A percentile compares a stretch with the other conserved stretches of the same genome.
Evolutionary conservation across 257 asterid genomes (phyloP).

Genomic region (Fraxinus pennsylvanica): DNA sequence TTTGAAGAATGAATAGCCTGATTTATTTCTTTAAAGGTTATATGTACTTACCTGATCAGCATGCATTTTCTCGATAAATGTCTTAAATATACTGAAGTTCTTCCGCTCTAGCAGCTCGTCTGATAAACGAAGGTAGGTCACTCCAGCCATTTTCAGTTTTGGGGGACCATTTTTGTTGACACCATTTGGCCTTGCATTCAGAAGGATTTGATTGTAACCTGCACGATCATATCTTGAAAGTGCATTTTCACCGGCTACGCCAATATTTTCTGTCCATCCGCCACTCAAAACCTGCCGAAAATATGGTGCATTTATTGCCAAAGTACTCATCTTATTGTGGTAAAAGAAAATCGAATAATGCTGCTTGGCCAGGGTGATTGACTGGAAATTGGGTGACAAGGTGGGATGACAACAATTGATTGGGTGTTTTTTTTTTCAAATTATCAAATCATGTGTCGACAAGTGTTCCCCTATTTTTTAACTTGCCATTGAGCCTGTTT

Average conservation of each 20-base stretch:
- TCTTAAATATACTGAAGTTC: constrained; percentile 51
- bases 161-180: constrained; percentile 46
- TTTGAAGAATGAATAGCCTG: not conserved
- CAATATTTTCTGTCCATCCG: constrained; percentile 67
- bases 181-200: constrained; percentile 73
- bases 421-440: too few relatives aligned
- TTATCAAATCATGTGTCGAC: too few relatives aligned
- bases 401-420: too few relatives aligned
- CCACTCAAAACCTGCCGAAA: constrained; percentile 58
- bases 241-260: constrained; percentile 84
- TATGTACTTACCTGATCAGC: constrained; percentile 55
- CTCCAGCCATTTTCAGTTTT: constrained; percentile 50
- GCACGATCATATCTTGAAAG: constrained; percentile 59
- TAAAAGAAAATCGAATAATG: not conserved
- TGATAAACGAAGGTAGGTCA: constrained; percentile 66
- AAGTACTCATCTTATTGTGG: not conserved
- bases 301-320: not conserved
- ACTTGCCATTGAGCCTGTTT: too few relatives aligned
- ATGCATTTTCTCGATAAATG: constrained; percentile 73
- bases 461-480: too few relatives aligned
- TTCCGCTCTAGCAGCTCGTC: constrained; percentile 39
- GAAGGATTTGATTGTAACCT: constrained; percentile 71
- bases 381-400: too few relatives aligned
- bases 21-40: not conserved
- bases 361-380: too few relatives aligned